Percentiles rank a stretch among this genome's conserved stretches.
phyloP scores from a whole-genome alignment of 2,329 filamentous ascomycete species.

The Pestalotiopsis fici region DNA sequence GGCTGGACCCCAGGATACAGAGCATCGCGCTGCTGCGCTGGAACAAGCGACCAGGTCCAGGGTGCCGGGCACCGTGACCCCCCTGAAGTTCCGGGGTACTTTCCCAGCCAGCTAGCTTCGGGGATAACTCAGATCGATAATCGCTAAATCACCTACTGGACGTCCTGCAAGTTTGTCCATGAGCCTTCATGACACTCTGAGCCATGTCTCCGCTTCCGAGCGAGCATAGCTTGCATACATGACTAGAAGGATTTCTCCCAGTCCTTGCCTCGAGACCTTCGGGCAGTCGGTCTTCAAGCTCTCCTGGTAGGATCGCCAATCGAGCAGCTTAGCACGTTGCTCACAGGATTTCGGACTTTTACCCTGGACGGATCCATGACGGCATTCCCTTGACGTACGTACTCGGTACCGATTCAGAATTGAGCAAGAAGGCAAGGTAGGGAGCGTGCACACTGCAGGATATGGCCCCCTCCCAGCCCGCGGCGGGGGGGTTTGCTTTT shows the following conservation, averaged over 20 bases:
- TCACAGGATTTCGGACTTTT: background rate
- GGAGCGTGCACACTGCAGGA: background rate
- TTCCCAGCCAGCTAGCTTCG: background rate
- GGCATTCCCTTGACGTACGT: background rate
- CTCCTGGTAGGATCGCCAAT: background rate
- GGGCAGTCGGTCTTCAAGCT: background rate
- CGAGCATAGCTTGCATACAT: background rate
- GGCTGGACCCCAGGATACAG: background rate
- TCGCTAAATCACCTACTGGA: background rate
- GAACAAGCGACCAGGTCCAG: background rate
- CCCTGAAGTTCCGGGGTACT: background rate
- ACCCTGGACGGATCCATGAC: background rate
- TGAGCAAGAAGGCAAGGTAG: background rate
- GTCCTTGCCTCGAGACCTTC: background rate
- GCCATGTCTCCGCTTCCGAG: background rate
- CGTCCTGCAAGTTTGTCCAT: background rate
- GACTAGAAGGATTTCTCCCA: background rate
- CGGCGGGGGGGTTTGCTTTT: background rate
- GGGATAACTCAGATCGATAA: background rate
- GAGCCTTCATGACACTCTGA: background rate
- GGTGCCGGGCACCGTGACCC: background rate
- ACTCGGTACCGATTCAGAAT: background rate
- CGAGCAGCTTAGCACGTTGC: background rate
- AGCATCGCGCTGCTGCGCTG: background rate
- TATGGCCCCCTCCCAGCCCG: background rate